These are phyloP conservation scores for Boletus insuetus DNA, from an alignment of 768 basidiomycete genomes.

Conservation along the genomic window DNA sequence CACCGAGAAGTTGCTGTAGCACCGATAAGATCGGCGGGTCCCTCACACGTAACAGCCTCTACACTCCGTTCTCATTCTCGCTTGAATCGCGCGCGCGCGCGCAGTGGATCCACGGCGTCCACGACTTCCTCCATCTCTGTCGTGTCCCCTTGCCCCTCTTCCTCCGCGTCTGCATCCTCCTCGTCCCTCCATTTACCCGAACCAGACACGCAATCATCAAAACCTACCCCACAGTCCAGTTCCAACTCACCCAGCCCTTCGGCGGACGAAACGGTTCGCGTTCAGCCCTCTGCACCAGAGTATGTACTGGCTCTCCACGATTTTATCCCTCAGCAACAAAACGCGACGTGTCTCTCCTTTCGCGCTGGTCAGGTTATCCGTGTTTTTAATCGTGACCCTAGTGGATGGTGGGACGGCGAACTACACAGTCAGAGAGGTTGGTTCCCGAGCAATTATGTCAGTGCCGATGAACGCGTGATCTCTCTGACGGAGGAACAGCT, in stretches of 20 bases:
- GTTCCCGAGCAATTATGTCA: constrained; percentile 98
- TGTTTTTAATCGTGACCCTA: constrained; percentile 81
- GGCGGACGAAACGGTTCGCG: constrained; percentile 49
- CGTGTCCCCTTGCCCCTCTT: constrained; percentile 48
- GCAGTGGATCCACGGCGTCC: constrained; percentile 56
- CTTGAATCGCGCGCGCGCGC: constrained; percentile 31
- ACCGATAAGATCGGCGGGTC: constrained; percentile 31
- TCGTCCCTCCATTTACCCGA: constrained; percentile 46
- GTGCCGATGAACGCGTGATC: constrained; percentile 50
- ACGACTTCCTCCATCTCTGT: constrained; percentile 55
- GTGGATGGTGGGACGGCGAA: constrained; percentile 99
- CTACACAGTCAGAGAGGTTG: constrained; percentile 86
- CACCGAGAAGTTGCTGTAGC: constrained; percentile 33
- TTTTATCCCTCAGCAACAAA: constrained; percentile 68
- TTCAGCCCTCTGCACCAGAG: constrained; percentile 44
- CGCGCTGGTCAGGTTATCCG: constrained; percentile 87
- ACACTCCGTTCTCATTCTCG: constrained; percentile 12
- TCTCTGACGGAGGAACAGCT: constrained; percentile 59
- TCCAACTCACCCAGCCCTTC: constrained; percentile 41
- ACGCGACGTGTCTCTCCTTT: constrained; percentile 83
- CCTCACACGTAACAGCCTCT: constrained; percentile 29
- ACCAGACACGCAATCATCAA: constrained; percentile 30
- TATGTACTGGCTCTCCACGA: constrained; percentile 93
- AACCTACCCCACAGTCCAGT: constrained; percentile 7
- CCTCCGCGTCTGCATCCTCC: constrained; percentile 45